Conservation (phyloP, 225 moss, liverwort and hornwort species). For the Pseudoscleropodium purum region DNA sequence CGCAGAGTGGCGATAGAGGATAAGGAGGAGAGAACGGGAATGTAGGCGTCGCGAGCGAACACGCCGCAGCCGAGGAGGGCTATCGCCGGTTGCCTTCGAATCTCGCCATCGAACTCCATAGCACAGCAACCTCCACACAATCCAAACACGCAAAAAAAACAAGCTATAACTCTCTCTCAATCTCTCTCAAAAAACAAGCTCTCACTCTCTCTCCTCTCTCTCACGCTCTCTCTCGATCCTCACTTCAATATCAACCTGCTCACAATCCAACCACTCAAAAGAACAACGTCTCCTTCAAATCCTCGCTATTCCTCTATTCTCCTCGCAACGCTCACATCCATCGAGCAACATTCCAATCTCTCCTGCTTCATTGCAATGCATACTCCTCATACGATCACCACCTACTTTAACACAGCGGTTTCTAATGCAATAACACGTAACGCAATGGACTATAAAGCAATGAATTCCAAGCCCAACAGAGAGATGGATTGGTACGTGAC, state of each 20-base stretch:
- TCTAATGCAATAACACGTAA: no score
- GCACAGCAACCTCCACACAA: neutral
- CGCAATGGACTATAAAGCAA: neutral
- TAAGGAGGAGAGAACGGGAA: constrained; percentile 54
- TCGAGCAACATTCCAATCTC: neutral
- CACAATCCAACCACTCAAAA: neutral
- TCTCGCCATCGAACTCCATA: constrained; percentile 39
- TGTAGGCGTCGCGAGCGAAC: constrained; percentile 78
- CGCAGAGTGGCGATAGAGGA: constrained; percentile 35
- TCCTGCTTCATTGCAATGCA: neutral
- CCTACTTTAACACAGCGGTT: neutral
- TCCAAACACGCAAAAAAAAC: neutral
- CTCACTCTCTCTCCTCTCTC: neutral
- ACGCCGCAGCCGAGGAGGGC: constrained; percentile 83
- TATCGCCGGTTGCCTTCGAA: constrained; percentile 38
- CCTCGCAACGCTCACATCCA: neutral
- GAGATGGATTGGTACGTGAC: neutral
- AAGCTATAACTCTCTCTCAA: neutral
- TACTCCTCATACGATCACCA: neutral
- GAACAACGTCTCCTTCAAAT: neutral
- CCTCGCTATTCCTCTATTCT: neutral
- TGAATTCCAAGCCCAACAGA: neutral
- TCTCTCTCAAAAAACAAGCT: neutral
- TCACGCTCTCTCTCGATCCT: neutral
- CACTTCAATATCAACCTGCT: neutral